A percentile compares a stretch with the other conserved stretches of the same genome.
These are phyloP conservation scores for Balakata baccata DNA, from an alignment of 345 rosid genomes.

Conservation along the genomic window DNA sequence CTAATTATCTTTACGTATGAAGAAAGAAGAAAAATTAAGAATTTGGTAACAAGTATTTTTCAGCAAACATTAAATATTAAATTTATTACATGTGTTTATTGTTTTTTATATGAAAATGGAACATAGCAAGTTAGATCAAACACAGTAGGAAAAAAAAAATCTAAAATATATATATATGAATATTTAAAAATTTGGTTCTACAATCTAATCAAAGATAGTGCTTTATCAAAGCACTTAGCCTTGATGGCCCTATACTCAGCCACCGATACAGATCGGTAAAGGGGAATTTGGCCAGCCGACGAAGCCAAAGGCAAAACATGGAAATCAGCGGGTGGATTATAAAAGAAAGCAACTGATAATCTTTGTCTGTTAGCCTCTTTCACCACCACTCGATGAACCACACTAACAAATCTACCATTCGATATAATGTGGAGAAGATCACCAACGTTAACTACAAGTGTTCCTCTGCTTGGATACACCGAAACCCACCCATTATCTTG, in stretches of 20 bases:
- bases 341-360: constrained; percentile 63
- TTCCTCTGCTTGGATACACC: constrained; percentile 48
- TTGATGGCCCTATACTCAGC: constrained; percentile 54
- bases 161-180: too few relatives aligned
- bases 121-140: too few relatives aligned
- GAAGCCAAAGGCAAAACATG: constrained; percentile 42
- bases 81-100: too few relatives aligned
- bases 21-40: too few relatives aligned
- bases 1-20: too few relatives aligned
- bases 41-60: neutral
- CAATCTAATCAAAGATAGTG: constrained; percentile 48
- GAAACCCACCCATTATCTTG: constrained; percentile 57
- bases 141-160: too few relatives aligned
- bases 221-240: constrained; percentile 48
- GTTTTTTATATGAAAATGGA: too few relatives aligned
- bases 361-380: constrained; percentile 50
- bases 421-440: constrained; percentile 74
- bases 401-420: constrained; percentile 53
- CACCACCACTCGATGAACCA: constrained; percentile 63
- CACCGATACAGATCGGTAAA: constrained; percentile 49
- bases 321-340: constrained; percentile 44
- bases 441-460: constrained; percentile 79
- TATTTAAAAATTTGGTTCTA: neutral
- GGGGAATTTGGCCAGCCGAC: constrained; percentile 25
- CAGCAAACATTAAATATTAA: neutral